phyloP scores from a whole-genome alignment of 306 rosid genomes.

The Quercus wislizeni region DNA sequence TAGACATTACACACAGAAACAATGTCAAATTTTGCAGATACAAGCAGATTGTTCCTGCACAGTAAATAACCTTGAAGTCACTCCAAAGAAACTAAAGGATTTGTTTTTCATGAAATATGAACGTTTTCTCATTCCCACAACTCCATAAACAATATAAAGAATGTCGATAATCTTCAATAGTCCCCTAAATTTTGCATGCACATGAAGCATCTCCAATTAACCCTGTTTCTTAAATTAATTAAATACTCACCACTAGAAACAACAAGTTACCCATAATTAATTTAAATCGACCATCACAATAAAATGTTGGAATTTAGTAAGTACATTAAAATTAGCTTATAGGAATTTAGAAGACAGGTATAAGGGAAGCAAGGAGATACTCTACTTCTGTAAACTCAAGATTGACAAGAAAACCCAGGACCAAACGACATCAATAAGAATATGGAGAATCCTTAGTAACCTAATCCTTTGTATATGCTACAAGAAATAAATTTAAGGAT shows the following conservation, averaged over 20 bases:
- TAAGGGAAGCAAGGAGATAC: no score
- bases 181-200: not conserved
- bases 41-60: conserved; percentile 76
- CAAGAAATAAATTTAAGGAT: no score
- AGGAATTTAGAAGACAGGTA: no score
- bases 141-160: conserved; percentile 1
- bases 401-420: no score
- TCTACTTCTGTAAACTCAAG: no score
- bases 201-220: not conserved
- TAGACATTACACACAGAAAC: conserved; percentile 80
- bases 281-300: no score
- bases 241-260: not conserved
- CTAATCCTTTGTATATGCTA: no score
- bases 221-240: not conserved
- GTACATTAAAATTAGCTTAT: no score
- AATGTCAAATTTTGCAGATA: conserved; percentile 70
- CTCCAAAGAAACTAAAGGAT: not conserved
- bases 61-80: conserved; percentile 18
- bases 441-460: no score
- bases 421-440: no score
- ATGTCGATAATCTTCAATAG: not conserved
- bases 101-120: not conserved
- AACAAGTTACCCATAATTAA: not conserved
- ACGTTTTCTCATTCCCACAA: conserved; percentile 4
- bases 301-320: not conserved